Evolutionary conservation across 768 basidiomycete species (phyloP).

Genomic region (Mycena leptocephala): DNA sequence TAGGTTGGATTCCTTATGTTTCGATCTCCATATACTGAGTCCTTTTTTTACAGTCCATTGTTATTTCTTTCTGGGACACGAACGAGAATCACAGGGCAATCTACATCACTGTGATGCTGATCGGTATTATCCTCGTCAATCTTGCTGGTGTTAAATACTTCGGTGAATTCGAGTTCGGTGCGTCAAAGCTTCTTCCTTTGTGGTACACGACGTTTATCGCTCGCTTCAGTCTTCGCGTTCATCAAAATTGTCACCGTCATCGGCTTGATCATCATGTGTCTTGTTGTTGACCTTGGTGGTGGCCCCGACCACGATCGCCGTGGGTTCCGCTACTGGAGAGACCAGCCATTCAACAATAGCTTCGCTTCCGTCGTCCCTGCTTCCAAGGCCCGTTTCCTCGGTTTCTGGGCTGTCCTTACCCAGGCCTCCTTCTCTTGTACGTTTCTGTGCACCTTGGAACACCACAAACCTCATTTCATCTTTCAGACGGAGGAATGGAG

Average conservation of each 20-base stretch:
- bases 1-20: not conserved
- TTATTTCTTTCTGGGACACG: slow-evolving; percentile 58
- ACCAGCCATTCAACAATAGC: slow-evolving; percentile 40
- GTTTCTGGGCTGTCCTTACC: slow-evolving; percentile 50
- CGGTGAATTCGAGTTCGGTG: slow-evolving; percentile 42
- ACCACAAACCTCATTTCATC: slow-evolving; percentile 9
- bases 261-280: slow-evolving; percentile 60
- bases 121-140: slow-evolving; percentile 49
- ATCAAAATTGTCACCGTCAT: slow-evolving; percentile 64
- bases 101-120: slow-evolving; percentile 49
- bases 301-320: slow-evolving; percentile 58
- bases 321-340: slow-evolving; percentile 60
- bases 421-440: slow-evolving; percentile 52
- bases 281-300: slow-evolving; percentile 67
- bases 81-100: slow-evolving; percentile 47
- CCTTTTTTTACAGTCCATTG: slow-evolving; percentile 40
- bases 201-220: slow-evolving; percentile 48
- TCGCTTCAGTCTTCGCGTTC: slow-evolving; percentile 61
- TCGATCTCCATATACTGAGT: slow-evolving; percentile 20
- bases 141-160: slow-evolving; percentile 43
- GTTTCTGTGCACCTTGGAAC: slow-evolving; percentile 15
- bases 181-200: not conserved
- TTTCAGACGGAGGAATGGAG: slow-evolving; percentile 60
- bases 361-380: slow-evolving; percentile 33
- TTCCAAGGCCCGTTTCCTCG: slow-evolving; percentile 53